phyloP scores from a whole-genome alignment of 768 basidiomycete genomes.

The Termitomyces sp. region DNA sequence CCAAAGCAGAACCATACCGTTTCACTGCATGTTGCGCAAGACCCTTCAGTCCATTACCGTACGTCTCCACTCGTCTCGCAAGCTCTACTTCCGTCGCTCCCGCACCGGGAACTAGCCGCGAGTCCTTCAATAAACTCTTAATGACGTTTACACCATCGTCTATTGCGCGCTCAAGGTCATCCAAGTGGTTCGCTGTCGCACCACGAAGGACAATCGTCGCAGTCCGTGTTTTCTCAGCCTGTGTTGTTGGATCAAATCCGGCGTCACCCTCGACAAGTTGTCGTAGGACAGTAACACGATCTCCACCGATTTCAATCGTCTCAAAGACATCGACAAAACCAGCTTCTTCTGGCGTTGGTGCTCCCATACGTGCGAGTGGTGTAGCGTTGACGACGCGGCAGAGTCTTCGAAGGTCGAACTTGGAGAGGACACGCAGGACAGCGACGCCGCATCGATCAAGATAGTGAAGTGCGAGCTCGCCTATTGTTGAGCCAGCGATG shows the following conservation, averaged over 20 bases:
- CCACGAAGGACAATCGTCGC: slow-evolving; percentile 97
- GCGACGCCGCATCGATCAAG: slow-evolving; percentile 91
- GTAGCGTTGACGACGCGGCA: slow-evolving; percentile 96
- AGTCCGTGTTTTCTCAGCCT: slow-evolving; percentile 73
- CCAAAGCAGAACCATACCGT: neutral
- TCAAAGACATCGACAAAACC: slow-evolving; percentile 93
- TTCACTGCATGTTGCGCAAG: neutral
- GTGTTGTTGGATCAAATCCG: slow-evolving; percentile 45
- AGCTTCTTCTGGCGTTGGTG: slow-evolving; percentile 94
- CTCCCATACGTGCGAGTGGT: slow-evolving; percentile 92
- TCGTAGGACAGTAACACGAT: slow-evolving; percentile 93
- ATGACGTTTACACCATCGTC: slow-evolving; percentile 70
- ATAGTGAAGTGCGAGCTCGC: slow-evolving; percentile 96
- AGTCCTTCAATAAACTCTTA: slow-evolving; percentile 67
- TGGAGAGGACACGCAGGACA: slow-evolving; percentile 94
- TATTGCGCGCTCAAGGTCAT: slow-evolving; percentile 93
- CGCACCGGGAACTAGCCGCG: slow-evolving; percentile 86
- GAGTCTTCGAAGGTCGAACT: slow-evolving; percentile 92
- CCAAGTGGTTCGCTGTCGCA: slow-evolving; percentile 89
- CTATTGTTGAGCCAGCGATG: slow-evolving; percentile 70
- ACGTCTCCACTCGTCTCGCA: slow-evolving; percentile 76
- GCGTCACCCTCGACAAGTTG: slow-evolving; percentile 68
- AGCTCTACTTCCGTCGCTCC: slow-evolving; percentile 93
- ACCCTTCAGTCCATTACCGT: slow-evolving; percentile 49
- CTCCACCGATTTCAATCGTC: slow-evolving; percentile 93